These are phyloP conservation scores for Globisporangium emineosum DNA, from an alignment of 352 stramenopile genomes.

Conservation along the genomic window DNA sequence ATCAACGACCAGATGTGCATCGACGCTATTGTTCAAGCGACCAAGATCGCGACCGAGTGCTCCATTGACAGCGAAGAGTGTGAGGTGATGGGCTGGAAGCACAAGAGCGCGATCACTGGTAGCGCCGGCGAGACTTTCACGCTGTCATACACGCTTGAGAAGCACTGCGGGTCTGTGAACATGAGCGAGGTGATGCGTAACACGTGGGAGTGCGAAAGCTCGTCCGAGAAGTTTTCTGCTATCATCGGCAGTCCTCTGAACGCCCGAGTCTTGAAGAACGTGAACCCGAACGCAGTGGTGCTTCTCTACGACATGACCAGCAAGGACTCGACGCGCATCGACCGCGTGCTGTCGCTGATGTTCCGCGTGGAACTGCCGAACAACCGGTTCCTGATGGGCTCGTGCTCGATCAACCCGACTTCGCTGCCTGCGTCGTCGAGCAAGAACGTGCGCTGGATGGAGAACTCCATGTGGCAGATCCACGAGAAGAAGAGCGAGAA, in stretches of 20 bases:
- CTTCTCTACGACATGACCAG: conserved; percentile 12
- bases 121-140: background rate
- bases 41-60: background rate
- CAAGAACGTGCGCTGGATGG: conserved; percentile 71
- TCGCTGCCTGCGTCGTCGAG: conserved; percentile 50
- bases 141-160: conserved; percentile 3
- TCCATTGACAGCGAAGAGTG: conserved; percentile 1
- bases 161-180: conserved; percentile 23
- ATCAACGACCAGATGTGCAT: conserved; percentile 9
- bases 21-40: conserved; percentile 8
- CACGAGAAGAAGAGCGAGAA: conserved; percentile 12
- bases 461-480: conserved; percentile 67
- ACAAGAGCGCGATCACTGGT: conserved; percentile 2
- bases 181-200: conserved; percentile 7
- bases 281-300: conserved; percentile 9
- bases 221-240: conserved; percentile 8
- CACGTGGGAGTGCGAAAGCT: conserved; percentile 3
- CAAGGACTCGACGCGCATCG: conserved; percentile 10
- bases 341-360: conserved; percentile 14
- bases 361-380: conserved; percentile 22
- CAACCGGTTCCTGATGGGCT: conserved; percentile 68
- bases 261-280: conserved; percentile 8
- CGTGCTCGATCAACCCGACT: conserved; percentile 60
- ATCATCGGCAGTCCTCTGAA: background rate
- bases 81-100: conserved; percentile 8